A percentile compares a stretch with the other conserved stretches of the same genome.
Conservation (phyloP, 2,329 filamentous ascomycete genomes). For the Aspergillus flavus region DNA sequence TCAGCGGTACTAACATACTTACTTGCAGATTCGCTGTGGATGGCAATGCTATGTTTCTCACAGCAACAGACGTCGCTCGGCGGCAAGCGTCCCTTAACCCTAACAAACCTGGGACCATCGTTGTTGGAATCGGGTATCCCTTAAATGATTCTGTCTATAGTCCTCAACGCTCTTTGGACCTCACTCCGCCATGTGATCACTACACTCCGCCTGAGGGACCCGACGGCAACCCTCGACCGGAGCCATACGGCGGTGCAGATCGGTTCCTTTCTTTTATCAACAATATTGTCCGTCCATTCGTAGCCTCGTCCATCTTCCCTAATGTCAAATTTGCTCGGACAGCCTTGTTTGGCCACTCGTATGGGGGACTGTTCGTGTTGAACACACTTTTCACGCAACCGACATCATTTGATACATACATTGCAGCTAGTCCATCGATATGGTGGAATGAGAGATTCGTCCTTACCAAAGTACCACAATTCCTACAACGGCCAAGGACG, state of each 20-base stretch:
- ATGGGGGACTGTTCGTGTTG: constrained; percentile 52
- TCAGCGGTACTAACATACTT: background rate
- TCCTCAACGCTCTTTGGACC: constrained; percentile 21
- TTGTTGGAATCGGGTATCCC: constrained; percentile 31
- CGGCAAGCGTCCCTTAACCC: constrained; percentile 18
- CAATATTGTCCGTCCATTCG: constrained; percentile 38
- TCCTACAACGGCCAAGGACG: constrained; percentile 21
- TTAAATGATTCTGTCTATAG: constrained; percentile 23
- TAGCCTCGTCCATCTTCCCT: constrained; percentile 31
- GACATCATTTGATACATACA: constrained; percentile 47
- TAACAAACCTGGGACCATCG: constrained; percentile 22
- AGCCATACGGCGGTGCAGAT: constrained; percentile 47
- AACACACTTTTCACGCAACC: constrained; percentile 48
- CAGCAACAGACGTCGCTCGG: constrained; percentile 28
- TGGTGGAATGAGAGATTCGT: constrained; percentile 53
- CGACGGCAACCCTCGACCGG: constrained; percentile 23
- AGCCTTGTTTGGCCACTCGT: constrained; percentile 55
- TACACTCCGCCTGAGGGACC: constrained; percentile 27
- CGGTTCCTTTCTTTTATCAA: constrained; percentile 50
- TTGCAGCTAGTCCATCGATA: constrained; percentile 51
- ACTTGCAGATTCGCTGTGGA: constrained; percentile 29
- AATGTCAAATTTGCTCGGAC: constrained; percentile 39
- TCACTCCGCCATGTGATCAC: constrained; percentile 24
- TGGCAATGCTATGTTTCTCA: constrained; percentile 32
- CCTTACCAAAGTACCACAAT: constrained; percentile 32